Percentiles rank a stretch among this genome's conserved stretches.
Evolutionary conservation across 169 alveolate species (phyloP).

Genomic region (Hepatocystis sp.): DNA sequence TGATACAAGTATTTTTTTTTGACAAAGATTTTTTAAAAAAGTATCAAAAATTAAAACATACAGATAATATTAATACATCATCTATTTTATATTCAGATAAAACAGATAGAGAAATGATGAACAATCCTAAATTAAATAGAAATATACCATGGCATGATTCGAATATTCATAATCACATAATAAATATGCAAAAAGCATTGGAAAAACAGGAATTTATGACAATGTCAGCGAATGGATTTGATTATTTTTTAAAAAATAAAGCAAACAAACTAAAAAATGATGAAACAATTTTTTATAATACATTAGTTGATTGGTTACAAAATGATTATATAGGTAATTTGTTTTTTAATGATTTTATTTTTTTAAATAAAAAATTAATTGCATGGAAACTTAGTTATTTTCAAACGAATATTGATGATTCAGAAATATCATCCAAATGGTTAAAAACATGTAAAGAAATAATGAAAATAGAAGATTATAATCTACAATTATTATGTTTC

Average conservation of each 20-base stretch:
- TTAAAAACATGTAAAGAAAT: constrained; percentile 35
- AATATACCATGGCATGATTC: constrained; percentile 28
- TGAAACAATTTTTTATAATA: constrained; percentile 12
- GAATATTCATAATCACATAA: constrained; percentile 8
- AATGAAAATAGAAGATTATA: constrained; percentile 6
- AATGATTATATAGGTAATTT: constrained; percentile 30
- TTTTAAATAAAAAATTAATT: constrained; percentile 24
- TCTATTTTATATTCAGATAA: constrained; percentile 19
- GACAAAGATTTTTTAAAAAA: constrained; percentile 41
- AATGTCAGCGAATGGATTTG: constrained; percentile 40
- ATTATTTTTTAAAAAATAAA: constrained; percentile 22
- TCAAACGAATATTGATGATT: constrained; percentile 34
- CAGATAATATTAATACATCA: not conserved
- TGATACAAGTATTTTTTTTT: constrained; percentile 50
- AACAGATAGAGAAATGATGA: constrained; percentile 24
- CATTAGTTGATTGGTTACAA: constrained; percentile 36
- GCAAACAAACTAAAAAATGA: constrained; percentile 1
- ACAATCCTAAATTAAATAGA: constrained; percentile 20
- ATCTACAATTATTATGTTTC: constrained; percentile 46
- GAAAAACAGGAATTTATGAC: constrained; percentile 52
- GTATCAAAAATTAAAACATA: constrained; percentile 7
- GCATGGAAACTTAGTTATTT: constrained; percentile 56
- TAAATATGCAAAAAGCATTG: constrained; percentile 3
- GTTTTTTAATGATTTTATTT: constrained; percentile 46
- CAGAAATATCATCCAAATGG: constrained; percentile 38